phyloP scores from a whole-genome alignment of 2,329 filamentous ascomycete species.

The Hypoxylon sp. region DNA sequence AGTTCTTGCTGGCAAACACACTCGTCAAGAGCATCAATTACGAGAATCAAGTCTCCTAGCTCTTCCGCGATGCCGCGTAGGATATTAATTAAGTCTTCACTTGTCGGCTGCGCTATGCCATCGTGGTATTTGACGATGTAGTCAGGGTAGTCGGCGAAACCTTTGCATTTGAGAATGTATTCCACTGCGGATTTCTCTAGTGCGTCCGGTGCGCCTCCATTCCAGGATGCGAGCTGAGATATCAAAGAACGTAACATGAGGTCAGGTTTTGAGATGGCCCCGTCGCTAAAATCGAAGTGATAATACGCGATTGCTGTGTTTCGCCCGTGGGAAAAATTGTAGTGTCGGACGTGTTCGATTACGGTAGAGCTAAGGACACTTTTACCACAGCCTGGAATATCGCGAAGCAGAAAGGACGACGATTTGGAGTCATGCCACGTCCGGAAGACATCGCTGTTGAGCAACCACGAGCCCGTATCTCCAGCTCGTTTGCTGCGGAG shows the following conservation, averaged over 20 bases:
- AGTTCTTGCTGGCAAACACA: background rate
- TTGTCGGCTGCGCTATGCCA: conserved; percentile 1
- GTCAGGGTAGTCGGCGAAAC: no score
- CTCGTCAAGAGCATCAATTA: conserved; percentile 1
- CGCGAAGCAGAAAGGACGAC: background rate
- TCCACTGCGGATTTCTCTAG: background rate
- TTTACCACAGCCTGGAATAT: background rate
- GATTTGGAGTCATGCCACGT: background rate
- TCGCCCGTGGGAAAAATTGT: background rate
- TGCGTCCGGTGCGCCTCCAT: background rate
- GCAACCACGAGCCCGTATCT: background rate
- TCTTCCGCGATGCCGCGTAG: conserved; percentile 6
- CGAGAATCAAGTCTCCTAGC: background rate
- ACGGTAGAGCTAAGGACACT: conserved; percentile 1
- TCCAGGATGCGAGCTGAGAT: conserved; percentile 1
- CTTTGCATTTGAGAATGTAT: no score
- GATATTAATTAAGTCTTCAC: background rate
- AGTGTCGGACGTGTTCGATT: background rate
- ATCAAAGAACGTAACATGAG: conserved; percentile 1
- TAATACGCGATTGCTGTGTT: background rate
- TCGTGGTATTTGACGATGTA: background rate
- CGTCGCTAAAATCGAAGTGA: conserved; percentile 1
- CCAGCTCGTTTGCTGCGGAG: background rate
- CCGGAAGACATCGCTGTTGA: background rate
- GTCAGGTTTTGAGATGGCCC: background rate